Base-by-base conservation (phyloP, 257 asterid species). In the Verbena officinalis region DNA sequence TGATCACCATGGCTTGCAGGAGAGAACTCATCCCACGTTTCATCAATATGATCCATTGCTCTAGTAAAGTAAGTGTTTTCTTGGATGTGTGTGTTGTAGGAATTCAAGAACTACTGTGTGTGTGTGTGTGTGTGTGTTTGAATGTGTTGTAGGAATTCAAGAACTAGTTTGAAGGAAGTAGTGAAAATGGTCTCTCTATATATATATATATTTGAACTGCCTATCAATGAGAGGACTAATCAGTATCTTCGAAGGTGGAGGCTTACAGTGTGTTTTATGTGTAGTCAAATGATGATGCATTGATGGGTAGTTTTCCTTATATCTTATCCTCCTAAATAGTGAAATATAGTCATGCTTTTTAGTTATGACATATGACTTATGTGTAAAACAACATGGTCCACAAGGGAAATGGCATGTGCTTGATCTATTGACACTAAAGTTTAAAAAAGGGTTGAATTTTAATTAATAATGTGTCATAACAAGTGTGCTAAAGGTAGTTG, bases 11-110 rank as follows among this genome's bases (percentile, higher is more conserved):
- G 56, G 62, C 45, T 15, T 0, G 67, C 11, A 10, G 3, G 20
- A 59, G 34, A 16, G 5, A 3, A 39, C n/a, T 34, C 24, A 62
- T 72, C 53, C 75, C 79, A 62, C 59, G 51, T 38, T 48, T 67
- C 79, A 19, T 65, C 52, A n/a, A n/a, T 5, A 16, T n/a, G n/a
- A n/a, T 71, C 82, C 89, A 78, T 36, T 21, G 64, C 19, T 12
- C 22, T 16, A 75, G 21, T 40, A 9, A 56, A 11, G 0, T 27
- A 59, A 20, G 21, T 55, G 21, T 59, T n/a, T n/a, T n/a, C n/a
- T n/a, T n/a, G n/a, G n/a, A 51, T 42, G 67, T 42, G 62, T 36
- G 16, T 16, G 40, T 0, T 55, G 21, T 63, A 10, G 27, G 48
- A 33, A 15, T 27, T 20, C 7, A 36, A 36, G 40, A 36, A 36